A percentile compares a stretch with the other conserved stretches of the same genome.
Evolutionary conservation across 345 rosid genomes (phyloP).

Genomic region (Cardiospermum halicacabum): DNA sequence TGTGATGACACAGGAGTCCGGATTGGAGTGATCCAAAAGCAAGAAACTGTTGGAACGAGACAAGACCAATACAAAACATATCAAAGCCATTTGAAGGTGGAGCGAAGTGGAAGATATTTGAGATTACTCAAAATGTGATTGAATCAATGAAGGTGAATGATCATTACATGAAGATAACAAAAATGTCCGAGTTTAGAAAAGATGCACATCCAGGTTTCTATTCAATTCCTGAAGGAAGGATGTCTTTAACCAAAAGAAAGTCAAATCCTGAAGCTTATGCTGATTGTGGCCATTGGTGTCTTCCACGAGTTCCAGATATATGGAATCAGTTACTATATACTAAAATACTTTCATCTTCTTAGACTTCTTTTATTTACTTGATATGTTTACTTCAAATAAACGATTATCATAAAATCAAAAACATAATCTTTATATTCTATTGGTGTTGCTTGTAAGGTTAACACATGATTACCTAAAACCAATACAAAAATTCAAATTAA

Average conservation of each 20-base stretch:
- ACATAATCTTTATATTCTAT: too few relatives aligned
- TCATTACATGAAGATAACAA: constrained; percentile 64
- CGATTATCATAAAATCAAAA: too few relatives aligned
- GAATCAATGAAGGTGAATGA: constrained; percentile 47
- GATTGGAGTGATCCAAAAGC: constrained; percentile 86
- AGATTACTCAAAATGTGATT: constrained; percentile 45
- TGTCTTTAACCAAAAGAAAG: constrained; percentile 59
- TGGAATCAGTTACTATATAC: constrained; percentile 89
- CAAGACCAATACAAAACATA: constrained; percentile 50
- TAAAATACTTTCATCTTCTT: constrained; percentile 44
- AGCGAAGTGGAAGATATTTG: constrained; percentile 58
- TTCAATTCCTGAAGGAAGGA: constrained; percentile 72
- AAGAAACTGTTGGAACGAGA: constrained; percentile 74
- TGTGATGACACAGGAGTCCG: constrained; percentile 69
- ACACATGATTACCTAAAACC: too few relatives aligned
- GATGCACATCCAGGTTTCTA: constrained; percentile 86
- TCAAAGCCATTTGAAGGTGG: constrained; percentile 58
- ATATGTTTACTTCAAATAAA: too few relatives aligned
- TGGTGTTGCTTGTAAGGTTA: too few relatives aligned
- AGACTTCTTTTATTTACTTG: too few relatives aligned
- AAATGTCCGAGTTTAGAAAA: constrained; percentile 71
- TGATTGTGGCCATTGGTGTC: constrained; percentile 97
- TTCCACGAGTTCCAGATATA: constrained; percentile 87
- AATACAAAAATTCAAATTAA: too few relatives aligned
- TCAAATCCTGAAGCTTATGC: constrained; percentile 76